Base-by-base conservation (phyloP, 257 asterid genomes). In the Fraxinus excelsior region DNA sequence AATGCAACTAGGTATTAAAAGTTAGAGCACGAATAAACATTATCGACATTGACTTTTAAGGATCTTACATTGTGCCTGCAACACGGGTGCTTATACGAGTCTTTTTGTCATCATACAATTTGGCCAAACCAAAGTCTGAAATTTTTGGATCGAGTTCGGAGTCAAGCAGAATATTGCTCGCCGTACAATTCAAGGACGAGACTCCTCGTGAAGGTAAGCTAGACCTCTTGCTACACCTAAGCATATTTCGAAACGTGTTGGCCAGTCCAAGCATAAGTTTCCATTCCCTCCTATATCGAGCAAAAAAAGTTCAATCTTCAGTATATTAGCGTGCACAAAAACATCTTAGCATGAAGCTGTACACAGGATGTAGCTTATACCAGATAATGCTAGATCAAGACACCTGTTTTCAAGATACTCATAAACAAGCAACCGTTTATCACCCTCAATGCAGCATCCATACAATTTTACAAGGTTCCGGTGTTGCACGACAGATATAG, bases 401-500 rank as follows among this genome's bases (percentile, higher is more conserved):
- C 97, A 87, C 86, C 79, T 91, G 87, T 93, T 90, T 75, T 87
- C 89, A 3, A 83, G 98, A 79, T 86, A 92, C 86, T 92, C 98
- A 65, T 94, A 94, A 4, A 94, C 98, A 72, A 94, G 91, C 81
- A 90, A 82, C 67, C 97, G 80, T 28, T 85, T 87, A 2, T 78
- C 85, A 58, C 92, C 96, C 83, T 92, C 97, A 14, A 91, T 88
- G 91, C 98, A 91, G 82, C 97, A 92, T 11, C 97, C 97, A 60
- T 81, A 84, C 75, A 92, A 60, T 73, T 86, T 92, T 75, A 92
- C 98, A 4, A 94, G 93, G 88, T 94, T 94, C 67, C 92, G 96
- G 62, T 94, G 98, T 71, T 91, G 98, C 64, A 94, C 98, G 11
- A 96, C 94, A 31, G 98, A 94, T 38, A 94, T 92, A 29, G 96